These are phyloP conservation scores for Dipteronia dyeriana DNA, from an alignment of 345 rosid genomes.

Conservation along the genomic window DNA sequence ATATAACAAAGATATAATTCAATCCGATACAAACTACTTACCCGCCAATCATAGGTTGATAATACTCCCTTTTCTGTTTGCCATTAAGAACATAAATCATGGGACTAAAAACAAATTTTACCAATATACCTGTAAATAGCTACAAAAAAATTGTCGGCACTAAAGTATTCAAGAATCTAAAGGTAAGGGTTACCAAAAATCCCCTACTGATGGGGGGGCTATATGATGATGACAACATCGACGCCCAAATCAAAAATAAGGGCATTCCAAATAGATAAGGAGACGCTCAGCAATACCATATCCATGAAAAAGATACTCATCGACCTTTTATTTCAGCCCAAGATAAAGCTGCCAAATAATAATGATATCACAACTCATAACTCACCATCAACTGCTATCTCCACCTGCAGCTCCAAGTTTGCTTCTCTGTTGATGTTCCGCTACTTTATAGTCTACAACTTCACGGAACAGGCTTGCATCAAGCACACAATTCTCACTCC, in stretches of 20 bases:
- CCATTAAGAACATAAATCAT: not conserved
- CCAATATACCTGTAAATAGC: not conserved
- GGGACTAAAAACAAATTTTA: not conserved
- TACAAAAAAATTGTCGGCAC: not conserved
- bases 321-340: not conserved
- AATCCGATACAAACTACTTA: no score
- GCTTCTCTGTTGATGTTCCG: conserved; percentile 88
- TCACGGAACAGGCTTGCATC: conserved; percentile 76
- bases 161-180: not conserved
- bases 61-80: not conserved
- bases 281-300: not conserved
- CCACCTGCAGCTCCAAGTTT: conserved; percentile 54
- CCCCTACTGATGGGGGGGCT: not conserved
- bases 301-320: not conserved
- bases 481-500: conserved; percentile 74
- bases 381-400: conserved; percentile 4
- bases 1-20: not conserved
- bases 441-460: conserved; percentile 92
- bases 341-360: not conserved
- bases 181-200: not conserved
- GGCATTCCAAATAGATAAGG: not conserved
- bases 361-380: not conserved
- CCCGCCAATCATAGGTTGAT: not conserved
- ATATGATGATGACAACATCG: not conserved
- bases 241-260: not conserved